Conservation (phyloP, 441 rosid genomes). For the Pelargonium myrrhifolium region DNA sequence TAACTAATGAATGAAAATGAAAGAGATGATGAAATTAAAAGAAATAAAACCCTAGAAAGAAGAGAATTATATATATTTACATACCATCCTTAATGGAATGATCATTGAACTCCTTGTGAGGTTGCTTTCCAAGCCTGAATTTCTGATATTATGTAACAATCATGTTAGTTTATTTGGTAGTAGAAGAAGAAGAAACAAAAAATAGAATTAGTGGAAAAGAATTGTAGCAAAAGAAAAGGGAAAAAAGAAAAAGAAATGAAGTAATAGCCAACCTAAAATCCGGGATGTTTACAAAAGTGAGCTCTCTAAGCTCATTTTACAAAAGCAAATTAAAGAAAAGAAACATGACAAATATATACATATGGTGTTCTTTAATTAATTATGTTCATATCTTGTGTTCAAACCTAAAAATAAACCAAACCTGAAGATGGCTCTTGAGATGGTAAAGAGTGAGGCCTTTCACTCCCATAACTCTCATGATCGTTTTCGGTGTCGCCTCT, state of each 20-base stretch:
- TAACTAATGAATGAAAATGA: too few species aligned
- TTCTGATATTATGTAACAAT: conserved; percentile 37
- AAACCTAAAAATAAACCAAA: conserved; percentile 22
- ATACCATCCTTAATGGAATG: conserved; percentile 91
- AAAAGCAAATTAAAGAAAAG: too few species aligned
- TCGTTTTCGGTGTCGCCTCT: conserved; percentile 99
- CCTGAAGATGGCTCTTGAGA: conserved; percentile 99
- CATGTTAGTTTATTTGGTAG: not conserved
- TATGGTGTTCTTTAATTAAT: too few species aligned
- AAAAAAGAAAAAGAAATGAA: conserved; percentile 9
- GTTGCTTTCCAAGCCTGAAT: conserved; percentile 99
- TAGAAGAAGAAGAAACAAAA: too few species aligned
- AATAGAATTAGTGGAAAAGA: too few species aligned
- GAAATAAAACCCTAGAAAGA: too few species aligned
- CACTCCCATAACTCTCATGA: conserved; percentile 99
- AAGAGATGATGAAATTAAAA: too few species aligned
- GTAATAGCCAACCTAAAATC: conserved; percentile 13
- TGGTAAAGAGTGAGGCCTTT: conserved; percentile 99
- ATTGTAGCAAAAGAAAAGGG: too few species aligned
- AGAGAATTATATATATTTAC: too few species aligned
- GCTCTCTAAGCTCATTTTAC: too few species aligned
- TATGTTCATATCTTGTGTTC: too few species aligned
- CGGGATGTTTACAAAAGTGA: conserved; percentile 18
- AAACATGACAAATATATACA: too few species aligned
- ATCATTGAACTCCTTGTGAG: conserved; percentile 93